Conservation (phyloP, 768 basidiomycete genomes). For the Mycena sanguinolenta region DNA sequence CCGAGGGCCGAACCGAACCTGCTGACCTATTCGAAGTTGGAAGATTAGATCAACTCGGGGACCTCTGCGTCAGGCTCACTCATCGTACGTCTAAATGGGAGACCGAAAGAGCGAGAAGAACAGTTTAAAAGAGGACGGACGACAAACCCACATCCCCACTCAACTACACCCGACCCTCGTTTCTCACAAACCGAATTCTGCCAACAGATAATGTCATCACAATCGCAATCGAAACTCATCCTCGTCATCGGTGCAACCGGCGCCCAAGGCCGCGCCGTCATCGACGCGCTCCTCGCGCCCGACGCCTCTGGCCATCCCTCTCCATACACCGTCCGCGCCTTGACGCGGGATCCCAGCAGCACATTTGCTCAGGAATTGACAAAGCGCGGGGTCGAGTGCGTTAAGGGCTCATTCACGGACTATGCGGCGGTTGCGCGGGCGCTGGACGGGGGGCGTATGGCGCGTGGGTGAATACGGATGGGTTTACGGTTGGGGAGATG, state of each 20-base stretch:
- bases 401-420: conserved; percentile 55
- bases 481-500: conserved; percentile 57
- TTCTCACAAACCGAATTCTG: not conserved
- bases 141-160: not conserved
- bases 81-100: not conserved
- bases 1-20: too few species aligned
- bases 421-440: conserved; percentile 46
- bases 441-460: conserved; percentile 55
- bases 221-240: conserved; percentile 48
- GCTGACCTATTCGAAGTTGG: not conserved
- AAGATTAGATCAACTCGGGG: not conserved
- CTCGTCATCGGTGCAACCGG: conserved; percentile 63
- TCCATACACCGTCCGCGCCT: conserved; percentile 57
- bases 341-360: conserved; percentile 52
- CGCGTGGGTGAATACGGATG: conserved; percentile 57
- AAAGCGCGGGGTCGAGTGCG: conserved; percentile 51
- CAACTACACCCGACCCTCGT: not conserved
- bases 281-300: conserved; percentile 49
- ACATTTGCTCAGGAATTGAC: conserved; percentile 49
- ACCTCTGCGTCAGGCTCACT: not conserved
- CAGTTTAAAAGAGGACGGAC: not conserved
- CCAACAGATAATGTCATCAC: not conserved
- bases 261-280: conserved; percentile 57
- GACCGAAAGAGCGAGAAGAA: not conserved
- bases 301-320: conserved; percentile 46